phyloP scores from a whole-genome alignment of 108 stramenopile genomes.

The Epipyxis sp. region DNA sequence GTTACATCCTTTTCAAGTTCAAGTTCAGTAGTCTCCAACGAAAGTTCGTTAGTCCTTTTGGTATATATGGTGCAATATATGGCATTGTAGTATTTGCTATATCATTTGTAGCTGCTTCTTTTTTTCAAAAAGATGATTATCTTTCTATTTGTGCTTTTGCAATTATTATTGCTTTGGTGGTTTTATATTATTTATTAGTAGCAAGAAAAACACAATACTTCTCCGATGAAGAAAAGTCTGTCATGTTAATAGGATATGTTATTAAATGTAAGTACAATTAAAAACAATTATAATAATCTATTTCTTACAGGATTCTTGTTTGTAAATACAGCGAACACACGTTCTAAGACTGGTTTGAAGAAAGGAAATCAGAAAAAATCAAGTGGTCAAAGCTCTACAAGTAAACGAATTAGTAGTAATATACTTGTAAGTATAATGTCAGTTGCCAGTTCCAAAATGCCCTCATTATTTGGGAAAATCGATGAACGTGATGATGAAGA shows the following conservation, averaged over 20 bases:
- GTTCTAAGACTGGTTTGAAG: too few relatives aligned
- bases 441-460: too few relatives aligned
- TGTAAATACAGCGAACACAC: too few relatives aligned
- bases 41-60: neutral
- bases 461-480: too few relatives aligned
- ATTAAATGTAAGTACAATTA: too few relatives aligned
- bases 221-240: neutral
- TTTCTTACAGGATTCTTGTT: too few relatives aligned
- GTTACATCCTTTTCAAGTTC: neutral
- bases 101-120: neutral
- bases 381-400: too few relatives aligned
- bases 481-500: too few relatives aligned
- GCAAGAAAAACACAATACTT: neutral
- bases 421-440: too few relatives aligned
- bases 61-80: neutral
- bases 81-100: neutral
- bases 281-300: too few relatives aligned
- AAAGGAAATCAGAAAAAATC: too few relatives aligned
- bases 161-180: neutral
- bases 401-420: too few relatives aligned
- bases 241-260: neutral
- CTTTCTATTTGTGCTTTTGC: neutral
- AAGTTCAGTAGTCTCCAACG: neutral
- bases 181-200: neutral
- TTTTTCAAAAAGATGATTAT: slow-evolving; percentile 10